Evolutionary conservation across 768 basidiomycete species (phyloP).

Genomic region (Podaxis pistillaris): DNA sequence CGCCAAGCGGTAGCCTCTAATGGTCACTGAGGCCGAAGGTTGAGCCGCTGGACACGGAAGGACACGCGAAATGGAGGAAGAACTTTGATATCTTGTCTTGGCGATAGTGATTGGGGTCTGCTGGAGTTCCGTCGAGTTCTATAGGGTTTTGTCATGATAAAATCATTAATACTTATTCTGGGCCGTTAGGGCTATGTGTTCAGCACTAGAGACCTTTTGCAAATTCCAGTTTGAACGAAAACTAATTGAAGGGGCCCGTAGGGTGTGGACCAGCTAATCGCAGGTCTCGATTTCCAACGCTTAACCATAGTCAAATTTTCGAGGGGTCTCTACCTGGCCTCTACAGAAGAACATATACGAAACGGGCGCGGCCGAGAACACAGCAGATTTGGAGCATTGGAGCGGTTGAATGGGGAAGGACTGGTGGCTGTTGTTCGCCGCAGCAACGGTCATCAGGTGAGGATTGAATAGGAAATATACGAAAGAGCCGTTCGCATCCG

Average conservation of each 20-base stretch:
- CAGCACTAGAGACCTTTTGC: too few species aligned
- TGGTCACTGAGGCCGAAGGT: background rate
- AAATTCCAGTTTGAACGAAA: too few species aligned
- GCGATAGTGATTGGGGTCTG: background rate
- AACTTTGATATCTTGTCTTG: background rate
- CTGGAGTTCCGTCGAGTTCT: background rate
- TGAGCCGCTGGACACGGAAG: background rate
- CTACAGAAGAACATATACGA: background rate
- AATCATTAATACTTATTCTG: background rate
- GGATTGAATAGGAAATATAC: background rate
- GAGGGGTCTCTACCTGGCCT: too few species aligned
- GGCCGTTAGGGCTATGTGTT: background rate
- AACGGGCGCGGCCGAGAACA: background rate
- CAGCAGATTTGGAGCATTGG: background rate
- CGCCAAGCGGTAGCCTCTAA: background rate
- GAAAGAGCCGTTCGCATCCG: background rate
- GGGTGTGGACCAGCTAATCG: too few species aligned
- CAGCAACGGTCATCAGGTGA: constrained; percentile 8
- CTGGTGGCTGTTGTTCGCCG: constrained; percentile 9
- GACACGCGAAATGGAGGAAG: background rate
- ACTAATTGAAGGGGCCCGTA: too few species aligned
- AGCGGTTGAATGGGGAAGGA: background rate
- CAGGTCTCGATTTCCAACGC: too few species aligned
- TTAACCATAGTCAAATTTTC: too few species aligned
- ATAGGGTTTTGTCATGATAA: background rate